A percentile compares a stretch with the other conserved stretches of the same genome.
These are phyloP conservation scores for Tinospora cordifolia DNA, from an alignment of 164 flowering plant genomes.

Conservation along the genomic window DNA sequence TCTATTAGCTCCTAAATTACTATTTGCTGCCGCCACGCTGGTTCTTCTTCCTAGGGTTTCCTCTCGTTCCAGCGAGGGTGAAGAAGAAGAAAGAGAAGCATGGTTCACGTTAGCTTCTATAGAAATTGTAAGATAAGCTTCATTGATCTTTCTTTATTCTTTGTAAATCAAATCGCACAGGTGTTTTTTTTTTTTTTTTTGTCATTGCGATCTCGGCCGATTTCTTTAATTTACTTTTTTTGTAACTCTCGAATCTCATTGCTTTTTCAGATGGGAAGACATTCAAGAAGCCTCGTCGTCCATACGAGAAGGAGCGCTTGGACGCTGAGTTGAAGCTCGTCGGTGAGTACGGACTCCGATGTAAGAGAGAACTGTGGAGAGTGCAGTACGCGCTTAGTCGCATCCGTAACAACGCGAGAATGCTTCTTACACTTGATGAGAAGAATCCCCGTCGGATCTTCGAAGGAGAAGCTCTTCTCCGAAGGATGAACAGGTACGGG, in stretches of 20 bases:
- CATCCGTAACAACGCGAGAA: conserved; percentile 45
- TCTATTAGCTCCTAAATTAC: too few species aligned
- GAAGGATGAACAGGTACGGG: conserved; percentile 58
- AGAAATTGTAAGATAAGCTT: conserved; percentile 15
- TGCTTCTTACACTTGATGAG: conserved; percentile 45
- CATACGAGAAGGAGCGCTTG: conserved; percentile 61
- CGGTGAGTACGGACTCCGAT: conserved; percentile 53
- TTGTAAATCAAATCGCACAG: not conserved
- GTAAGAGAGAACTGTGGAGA: conserved; percentile 61
- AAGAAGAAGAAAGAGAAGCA: conserved; percentile 4
- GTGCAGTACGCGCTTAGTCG: conserved; percentile 56
- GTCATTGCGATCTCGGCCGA: not conserved
- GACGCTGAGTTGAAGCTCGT: conserved; percentile 64
- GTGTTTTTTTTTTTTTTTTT: not conserved
- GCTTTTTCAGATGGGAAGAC: conserved; percentile 42
- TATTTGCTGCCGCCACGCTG: too few species aligned
- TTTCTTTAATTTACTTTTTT: not conserved
- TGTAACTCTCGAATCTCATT: not conserved
- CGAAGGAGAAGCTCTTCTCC: conserved; percentile 56
- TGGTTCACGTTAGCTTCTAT: conserved; percentile 24
- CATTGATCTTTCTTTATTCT: not conserved
- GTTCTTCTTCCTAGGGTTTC: too few species aligned
- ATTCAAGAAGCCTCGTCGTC: conserved; percentile 60
- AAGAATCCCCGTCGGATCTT: conserved; percentile 47
- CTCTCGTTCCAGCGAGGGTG: not conserved